Conservation (phyloP, 352 stramenopile species). For the Phytophthora fragariae region DNA sequence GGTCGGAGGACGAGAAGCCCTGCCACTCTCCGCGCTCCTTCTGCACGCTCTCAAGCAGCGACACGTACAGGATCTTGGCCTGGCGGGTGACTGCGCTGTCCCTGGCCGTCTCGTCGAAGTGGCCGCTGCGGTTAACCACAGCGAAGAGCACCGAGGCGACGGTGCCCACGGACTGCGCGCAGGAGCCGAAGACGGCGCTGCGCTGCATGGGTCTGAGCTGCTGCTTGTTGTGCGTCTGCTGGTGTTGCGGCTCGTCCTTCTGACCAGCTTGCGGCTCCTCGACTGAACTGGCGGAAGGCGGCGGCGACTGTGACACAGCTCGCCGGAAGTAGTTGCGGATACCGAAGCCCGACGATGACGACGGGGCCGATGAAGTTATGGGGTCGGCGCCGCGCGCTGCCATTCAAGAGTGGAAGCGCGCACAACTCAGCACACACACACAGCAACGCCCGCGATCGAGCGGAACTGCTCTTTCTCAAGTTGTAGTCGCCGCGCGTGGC, state of each 20-base stretch:
- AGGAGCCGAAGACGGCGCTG: constrained; percentile 61
- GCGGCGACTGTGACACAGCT: constrained; percentile 29
- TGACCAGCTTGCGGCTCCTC: constrained; percentile 10
- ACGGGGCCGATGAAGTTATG: constrained; percentile 21
- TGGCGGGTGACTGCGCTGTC: constrained; percentile 52
- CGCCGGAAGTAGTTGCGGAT: constrained; percentile 47
- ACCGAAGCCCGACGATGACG: constrained; percentile 27
- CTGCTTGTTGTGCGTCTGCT: constrained; percentile 6
- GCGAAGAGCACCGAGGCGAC: constrained; percentile 59
- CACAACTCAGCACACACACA: neutral
- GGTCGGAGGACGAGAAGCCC: constrained; percentile 47
- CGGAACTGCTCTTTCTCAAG: constrained; percentile 24
- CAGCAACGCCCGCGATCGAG: constrained; percentile 11
- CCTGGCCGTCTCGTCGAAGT: constrained; percentile 36
- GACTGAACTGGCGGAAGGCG: constrained; percentile 1
- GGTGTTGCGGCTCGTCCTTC: constrained; percentile 15
- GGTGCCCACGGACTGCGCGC: constrained; percentile 57
- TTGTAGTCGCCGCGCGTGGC: neutral
- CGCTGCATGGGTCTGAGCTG: constrained; percentile 31
- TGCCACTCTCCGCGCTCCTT: constrained; percentile 75
- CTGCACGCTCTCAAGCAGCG: constrained; percentile 69
- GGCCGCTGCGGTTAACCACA: constrained; percentile 47
- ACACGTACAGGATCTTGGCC: constrained; percentile 76
- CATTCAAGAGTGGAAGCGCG: constrained; percentile 15
- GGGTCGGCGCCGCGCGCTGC: constrained; percentile 6